Conservation (phyloP, 352 stramenopile genomes). For the Globisporangium mamillatum region DNA sequence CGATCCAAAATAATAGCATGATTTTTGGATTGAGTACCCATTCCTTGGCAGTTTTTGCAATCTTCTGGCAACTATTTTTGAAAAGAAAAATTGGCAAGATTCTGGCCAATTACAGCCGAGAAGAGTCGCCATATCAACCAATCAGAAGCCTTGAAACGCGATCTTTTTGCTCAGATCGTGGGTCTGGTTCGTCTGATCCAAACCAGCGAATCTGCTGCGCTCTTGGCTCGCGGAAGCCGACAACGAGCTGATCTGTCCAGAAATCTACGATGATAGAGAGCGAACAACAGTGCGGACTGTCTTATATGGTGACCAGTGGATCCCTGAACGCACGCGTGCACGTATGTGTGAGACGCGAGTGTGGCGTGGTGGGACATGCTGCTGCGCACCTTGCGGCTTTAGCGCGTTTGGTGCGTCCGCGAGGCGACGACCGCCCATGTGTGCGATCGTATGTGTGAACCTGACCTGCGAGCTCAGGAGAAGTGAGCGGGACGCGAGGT, state of each 20-base stretch:
- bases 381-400: not conserved
- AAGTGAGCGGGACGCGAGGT: slow-evolving; percentile 1
- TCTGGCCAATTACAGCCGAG: not conserved
- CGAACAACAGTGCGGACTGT: not conserved
- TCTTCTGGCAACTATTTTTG: not conserved
- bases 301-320: not conserved
- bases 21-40: not conserved
- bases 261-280: not conserved
- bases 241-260: not conserved
- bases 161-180: slow-evolving; percentile 17
- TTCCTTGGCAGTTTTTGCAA: slow-evolving; percentile 8
- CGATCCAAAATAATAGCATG: slow-evolving; percentile 2
- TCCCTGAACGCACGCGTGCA: not conserved
- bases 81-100: not conserved
- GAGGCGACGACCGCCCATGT: not conserved
- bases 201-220: not conserved
- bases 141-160: slow-evolving; percentile 8
- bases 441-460: not conserved
- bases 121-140: slow-evolving; percentile 10
- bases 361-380: slow-evolving; percentile 5
- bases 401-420: not conserved
- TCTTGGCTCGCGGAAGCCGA: not conserved
- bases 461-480: not conserved
- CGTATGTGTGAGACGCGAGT: not conserved
- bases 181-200: slow-evolving; percentile 4